Base-by-base conservation (phyloP, 1,139 yeast genomes). In the Wickerhamiella infanticola region DNA sequence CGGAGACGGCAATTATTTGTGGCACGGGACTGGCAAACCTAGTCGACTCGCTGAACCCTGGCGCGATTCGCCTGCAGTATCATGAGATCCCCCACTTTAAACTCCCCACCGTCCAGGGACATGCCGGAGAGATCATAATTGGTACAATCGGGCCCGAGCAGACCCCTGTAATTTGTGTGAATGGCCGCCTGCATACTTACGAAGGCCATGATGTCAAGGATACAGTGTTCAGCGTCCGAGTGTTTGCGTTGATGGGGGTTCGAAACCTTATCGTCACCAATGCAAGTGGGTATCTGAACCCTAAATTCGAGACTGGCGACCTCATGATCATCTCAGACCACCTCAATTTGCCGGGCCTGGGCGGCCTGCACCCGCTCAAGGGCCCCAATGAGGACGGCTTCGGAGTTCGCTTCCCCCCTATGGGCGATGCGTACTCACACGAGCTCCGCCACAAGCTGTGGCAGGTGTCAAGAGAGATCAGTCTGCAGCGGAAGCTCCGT, bases 11-110 rank as follows among this genome's bases (percentile, higher is more conserved):
- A 56, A 81, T 90, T 53, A 81, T 90, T 45, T 88, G 97, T 66
- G 97, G 98, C 4, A 84, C 96, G 3, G 97, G 97, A 0, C 69
- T 90, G 13, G 94, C 95, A 7, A 94, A 94, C 0, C 79, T 90
- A 45, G 81, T 90, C 1, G 67, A 74, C 45, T 63, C 70, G 51
- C 59, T 80, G 48, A 62, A 64, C 35, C 56, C 66, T 1, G 66
- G 63, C 42, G 62, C 67, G 50, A 61, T 74, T 39, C 74, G 72
- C 54, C 69, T 90, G 35, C 66, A 79, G 1, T 90, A 86, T 60
- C 55, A 62, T 4, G 69, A 72, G 0, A 82, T 90, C 44, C 96
- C 97, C 0, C 85, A 93, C 1, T 88, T 88, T 63, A 74, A 73
- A 57, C 60, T 66, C 1, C 81, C 95, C 2, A 88, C 97, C 0